A percentile compares a stretch with the other conserved stretches of the same genome.
These are phyloP conservation scores for Zygotorulaspora florentina DNA, from an alignment of 805 yeast species.

Conservation along the genomic window DNA sequence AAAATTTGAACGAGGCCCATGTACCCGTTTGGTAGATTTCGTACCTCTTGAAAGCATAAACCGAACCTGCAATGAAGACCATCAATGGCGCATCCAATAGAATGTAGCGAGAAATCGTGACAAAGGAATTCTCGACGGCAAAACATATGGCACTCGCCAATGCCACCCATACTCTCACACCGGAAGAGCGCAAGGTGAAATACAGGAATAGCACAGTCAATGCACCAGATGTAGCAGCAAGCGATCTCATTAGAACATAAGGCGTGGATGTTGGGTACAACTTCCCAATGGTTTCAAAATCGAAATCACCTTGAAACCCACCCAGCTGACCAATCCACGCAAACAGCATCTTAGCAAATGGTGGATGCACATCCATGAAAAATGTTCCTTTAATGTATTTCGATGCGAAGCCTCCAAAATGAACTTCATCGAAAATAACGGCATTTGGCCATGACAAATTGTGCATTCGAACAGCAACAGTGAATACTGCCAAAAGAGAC, in stretches of 20 bases:
- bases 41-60: constrained; percentile 60
- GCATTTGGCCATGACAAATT: constrained; percentile 65
- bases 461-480: constrained; percentile 57
- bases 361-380: constrained; percentile 78
- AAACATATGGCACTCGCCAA: constrained; percentile 53
- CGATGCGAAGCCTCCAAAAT: constrained; percentile 94
- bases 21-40: constrained; percentile 63
- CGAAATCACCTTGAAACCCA: constrained; percentile 70
- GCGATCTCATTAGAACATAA: constrained; percentile 62
- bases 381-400: constrained; percentile 64
- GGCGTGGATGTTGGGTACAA: constrained; percentile 55
- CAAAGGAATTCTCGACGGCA: constrained; percentile 60
- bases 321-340: constrained; percentile 65
- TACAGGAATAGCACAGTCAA: constrained; percentile 62
- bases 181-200: constrained; percentile 66
- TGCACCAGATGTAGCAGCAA: constrained; percentile 65
- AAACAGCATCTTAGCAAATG: constrained; percentile 69
- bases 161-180: constrained; percentile 62
- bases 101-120: constrained; percentile 71
- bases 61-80: constrained; percentile 70
- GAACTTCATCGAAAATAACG: constrained; percentile 90
- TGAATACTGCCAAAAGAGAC: constrained; percentile 43
- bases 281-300: constrained; percentile 63
- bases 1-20: constrained; percentile 51
- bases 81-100: constrained; percentile 71